phyloP scores from a whole-genome alignment of 495 filamentous ascomycete species.

The Hypoxylon perforatum region DNA sequence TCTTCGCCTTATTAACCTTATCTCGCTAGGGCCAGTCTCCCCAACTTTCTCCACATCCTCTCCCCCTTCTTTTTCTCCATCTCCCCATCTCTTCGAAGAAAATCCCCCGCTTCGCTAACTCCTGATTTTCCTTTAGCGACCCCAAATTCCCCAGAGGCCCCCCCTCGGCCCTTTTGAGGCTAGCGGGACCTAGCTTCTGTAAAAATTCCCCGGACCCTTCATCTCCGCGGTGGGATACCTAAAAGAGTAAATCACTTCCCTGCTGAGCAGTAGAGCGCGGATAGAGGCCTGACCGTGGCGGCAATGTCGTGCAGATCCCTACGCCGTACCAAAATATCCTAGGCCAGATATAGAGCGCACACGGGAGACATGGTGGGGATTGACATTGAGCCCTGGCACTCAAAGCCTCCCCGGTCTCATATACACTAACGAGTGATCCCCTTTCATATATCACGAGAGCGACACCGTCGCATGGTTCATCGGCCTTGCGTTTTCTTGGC shows the following conservation, averaged over 20 bases:
- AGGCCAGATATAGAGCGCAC: background rate
- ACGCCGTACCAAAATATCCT: background rate
- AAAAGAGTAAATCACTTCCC: conserved; percentile 1
- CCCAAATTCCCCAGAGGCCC: conserved; percentile 3
- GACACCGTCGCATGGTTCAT: no score
- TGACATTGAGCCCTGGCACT: background rate
- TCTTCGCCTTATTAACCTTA: conserved; percentile 14
- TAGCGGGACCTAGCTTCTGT: conserved; percentile 14
- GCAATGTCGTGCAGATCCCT: background rate
- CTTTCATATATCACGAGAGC: no score
- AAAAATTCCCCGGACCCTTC: conserved; percentile 27
- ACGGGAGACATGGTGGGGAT: background rate
- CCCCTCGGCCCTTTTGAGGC: conserved; percentile 3
- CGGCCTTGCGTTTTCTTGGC: no score
- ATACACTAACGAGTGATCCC: no score
- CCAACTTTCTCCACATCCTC: conserved; percentile 7
- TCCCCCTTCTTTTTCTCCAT: background rate
- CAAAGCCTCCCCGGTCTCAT: background rate
- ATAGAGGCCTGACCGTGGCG: background rate
- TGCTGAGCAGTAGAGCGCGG: background rate
- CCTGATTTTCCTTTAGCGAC: conserved; percentile 3
- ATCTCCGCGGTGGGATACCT: conserved; percentile 19
- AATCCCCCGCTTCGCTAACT: conserved; percentile 3
- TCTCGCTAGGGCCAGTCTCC: conserved; percentile 14
- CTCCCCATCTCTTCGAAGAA: background rate